phyloP scores from a whole-genome alignment of 192 early-diverging fungal genomes.

The Obelidium mucronatum region DNA sequence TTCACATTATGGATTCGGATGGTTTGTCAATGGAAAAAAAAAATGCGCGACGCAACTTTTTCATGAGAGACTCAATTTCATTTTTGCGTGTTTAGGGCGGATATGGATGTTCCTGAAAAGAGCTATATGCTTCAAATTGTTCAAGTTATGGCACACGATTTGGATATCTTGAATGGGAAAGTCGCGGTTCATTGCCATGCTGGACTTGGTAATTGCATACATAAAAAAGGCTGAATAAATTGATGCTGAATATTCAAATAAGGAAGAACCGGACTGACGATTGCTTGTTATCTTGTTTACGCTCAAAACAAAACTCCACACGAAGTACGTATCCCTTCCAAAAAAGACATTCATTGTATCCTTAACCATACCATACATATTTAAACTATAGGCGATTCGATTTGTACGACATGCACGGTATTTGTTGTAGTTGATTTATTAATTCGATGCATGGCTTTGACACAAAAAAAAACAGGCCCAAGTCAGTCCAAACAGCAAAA shows the following conservation, averaged over 20 bases:
- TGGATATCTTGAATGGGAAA: constrained; percentile 40
- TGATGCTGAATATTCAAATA: background rate
- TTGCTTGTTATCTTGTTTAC: constrained; percentile 60
- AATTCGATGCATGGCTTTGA: too few species aligned
- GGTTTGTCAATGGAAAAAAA: constrained; percentile 39
- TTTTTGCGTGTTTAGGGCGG: too few species aligned
- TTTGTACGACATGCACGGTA: too few species aligned
- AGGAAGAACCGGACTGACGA: constrained; percentile 56
- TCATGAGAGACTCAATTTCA: background rate
- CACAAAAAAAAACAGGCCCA: too few species aligned
- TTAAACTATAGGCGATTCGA: too few species aligned
- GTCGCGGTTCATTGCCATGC: constrained; percentile 64
- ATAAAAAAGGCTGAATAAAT: background rate
- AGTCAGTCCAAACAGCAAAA: constrained; percentile 54
- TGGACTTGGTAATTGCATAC: constrained; percentile 43
- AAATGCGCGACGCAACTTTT: background rate
- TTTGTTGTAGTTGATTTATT: too few species aligned
- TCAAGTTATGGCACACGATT: constrained; percentile 52
- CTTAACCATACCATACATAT: too few species aligned
- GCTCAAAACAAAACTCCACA: constrained; percentile 32
- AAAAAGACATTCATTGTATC: too few species aligned
- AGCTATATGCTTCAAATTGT: constrained; percentile 51
- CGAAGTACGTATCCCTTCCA: constrained; percentile 36
- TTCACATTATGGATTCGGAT: constrained; percentile 58
- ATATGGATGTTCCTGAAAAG: constrained; percentile 55